phyloP scores from a whole-genome alignment of 768 basidiomycete genomes.

The Russula virescens region DNA sequence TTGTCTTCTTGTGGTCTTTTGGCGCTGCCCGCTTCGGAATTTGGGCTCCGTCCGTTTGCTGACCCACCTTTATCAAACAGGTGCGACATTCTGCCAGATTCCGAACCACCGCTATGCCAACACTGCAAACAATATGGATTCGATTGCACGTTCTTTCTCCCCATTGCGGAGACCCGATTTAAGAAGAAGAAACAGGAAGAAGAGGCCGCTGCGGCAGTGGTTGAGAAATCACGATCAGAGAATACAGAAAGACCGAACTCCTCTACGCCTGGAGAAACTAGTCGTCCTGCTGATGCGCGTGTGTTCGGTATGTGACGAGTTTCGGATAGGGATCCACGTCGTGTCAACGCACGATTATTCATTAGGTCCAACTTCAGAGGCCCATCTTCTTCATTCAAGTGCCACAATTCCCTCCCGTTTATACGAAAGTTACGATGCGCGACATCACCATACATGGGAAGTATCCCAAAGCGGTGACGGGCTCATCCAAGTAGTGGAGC shows the following conservation, averaged over 20 bases:
- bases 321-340: not conserved
- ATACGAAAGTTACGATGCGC: slow-evolving; percentile 82
- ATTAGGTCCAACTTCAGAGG: slow-evolving; percentile 79
- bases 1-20: slow-evolving; percentile 10
- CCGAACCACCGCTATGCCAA: slow-evolving; percentile 77
- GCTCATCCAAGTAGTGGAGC: slow-evolving; percentile 74
- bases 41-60: slow-evolving; percentile 14
- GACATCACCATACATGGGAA: slow-evolving; percentile 86
- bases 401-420: slow-evolving; percentile 77
- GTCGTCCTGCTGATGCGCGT: slow-evolving; percentile 49
- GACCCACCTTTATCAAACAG: slow-evolving; percentile 30
- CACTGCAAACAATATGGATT: slow-evolving; percentile 93
- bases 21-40: not conserved
- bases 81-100: slow-evolving; percentile 81
- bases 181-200: slow-evolving; percentile 91
- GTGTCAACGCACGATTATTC: not conserved
- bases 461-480: slow-evolving; percentile 82
- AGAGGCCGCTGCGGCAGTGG: slow-evolving; percentile 41
- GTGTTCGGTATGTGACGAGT: slow-evolving; percentile 40
- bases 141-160: slow-evolving; percentile 96
- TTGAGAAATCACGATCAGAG: slow-evolving; percentile 32
- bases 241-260: slow-evolving; percentile 35
- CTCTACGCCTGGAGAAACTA: slow-evolving; percentile 43
- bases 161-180: slow-evolving; percentile 97
- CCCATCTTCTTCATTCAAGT: slow-evolving; percentile 87